Evolutionary conservation across 2,329 filamentous ascomycete genomes (phyloP).

Genomic region (Saccharata proteae): DNA sequence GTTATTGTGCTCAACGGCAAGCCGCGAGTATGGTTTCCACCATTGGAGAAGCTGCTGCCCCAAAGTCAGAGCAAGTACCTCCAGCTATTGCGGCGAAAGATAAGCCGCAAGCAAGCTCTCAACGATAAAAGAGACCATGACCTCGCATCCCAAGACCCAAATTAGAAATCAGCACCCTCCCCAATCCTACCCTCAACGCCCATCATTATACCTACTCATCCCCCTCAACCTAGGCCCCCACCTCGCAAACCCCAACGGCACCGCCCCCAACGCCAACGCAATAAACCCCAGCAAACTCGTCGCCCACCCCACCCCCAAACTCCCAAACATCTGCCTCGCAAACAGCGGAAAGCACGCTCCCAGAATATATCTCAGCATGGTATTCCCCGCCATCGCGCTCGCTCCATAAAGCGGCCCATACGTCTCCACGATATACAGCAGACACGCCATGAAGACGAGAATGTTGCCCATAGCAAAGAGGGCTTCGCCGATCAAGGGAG

Average conservation of each 20-base stretch:
- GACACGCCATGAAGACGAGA: conserved; percentile 25
- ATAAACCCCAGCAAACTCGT: conserved; percentile 4
- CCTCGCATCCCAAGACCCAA: no score
- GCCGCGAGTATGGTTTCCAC: no score
- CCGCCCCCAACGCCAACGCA: conserved; percentile 12
- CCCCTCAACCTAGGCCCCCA: conserved; percentile 15
- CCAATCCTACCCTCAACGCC: no score
- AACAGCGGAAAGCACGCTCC: conserved; percentile 15
- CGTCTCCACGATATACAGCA: conserved; percentile 20
- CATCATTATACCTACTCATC: conserved; percentile 17
- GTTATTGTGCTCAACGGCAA: no score
- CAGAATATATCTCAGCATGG: conserved; percentile 24
- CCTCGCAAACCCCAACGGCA: conserved; percentile 19
- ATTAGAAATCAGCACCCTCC: no score
- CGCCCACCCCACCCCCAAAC: conserved; percentile 2
- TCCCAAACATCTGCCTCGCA: conserved; percentile 3
- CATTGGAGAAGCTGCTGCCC: no score
- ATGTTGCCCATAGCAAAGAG: conserved; percentile 17
- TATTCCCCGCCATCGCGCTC: conserved; percentile 27
- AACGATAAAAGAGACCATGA: no score
- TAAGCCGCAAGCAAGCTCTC: no score
- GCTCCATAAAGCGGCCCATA: conserved; percentile 22
- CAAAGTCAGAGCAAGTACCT: no score
- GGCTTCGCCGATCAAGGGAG: conserved; percentile 20
- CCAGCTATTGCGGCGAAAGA: no score